A percentile compares a stretch with the other conserved stretches of the same genome.
These are phyloP conservation scores for Lepiota venenata DNA, from an alignment of 768 basidiomycete species.

Conservation along the genomic window DNA sequence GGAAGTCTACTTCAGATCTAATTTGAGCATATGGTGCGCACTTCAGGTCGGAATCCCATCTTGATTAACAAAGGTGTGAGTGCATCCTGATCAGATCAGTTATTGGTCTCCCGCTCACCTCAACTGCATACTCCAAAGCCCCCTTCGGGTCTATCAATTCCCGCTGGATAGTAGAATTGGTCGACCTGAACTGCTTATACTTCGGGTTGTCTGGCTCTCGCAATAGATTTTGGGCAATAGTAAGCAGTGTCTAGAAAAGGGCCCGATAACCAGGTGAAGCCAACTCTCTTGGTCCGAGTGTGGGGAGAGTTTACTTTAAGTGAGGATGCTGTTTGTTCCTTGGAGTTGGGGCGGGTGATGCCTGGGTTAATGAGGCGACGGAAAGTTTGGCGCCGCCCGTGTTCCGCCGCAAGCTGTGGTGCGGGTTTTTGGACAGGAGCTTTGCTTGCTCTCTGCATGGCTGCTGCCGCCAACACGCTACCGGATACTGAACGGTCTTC, in stretches of 20 bases:
- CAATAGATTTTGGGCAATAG: constrained; percentile 69
- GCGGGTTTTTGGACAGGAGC: constrained; percentile 30
- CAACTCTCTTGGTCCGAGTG: constrained; percentile 13
- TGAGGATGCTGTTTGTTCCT: constrained; percentile 54
- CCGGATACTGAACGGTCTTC: constrained; percentile 22
- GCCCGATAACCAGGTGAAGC: constrained; percentile 11
- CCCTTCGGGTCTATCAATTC: constrained; percentile 70
- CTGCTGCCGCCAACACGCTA: constrained; percentile 40
- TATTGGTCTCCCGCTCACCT: constrained; percentile 40
- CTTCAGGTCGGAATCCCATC: constrained; percentile 76
- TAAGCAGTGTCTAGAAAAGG: constrained; percentile 54
- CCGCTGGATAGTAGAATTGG: constrained; percentile 64
- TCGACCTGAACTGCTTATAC: constrained; percentile 73
- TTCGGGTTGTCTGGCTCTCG: constrained; percentile 71
- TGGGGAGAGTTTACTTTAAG: constrained; percentile 50
- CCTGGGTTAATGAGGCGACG: constrained; percentile 78
- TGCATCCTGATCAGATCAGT: constrained; percentile 11
- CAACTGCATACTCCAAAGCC: constrained; percentile 76
- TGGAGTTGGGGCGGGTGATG: constrained; percentile 68
- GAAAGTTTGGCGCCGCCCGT: constrained; percentile 68
- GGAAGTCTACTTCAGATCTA: neutral
- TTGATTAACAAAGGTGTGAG: constrained; percentile 21
- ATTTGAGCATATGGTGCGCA: constrained; percentile 20
- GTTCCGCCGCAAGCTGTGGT: constrained; percentile 43
- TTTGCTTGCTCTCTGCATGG: constrained; percentile 37